phyloP scores from a whole-genome alignment of 2,329 filamentous ascomycete genomes.

The Elsinoe perseae region DNA sequence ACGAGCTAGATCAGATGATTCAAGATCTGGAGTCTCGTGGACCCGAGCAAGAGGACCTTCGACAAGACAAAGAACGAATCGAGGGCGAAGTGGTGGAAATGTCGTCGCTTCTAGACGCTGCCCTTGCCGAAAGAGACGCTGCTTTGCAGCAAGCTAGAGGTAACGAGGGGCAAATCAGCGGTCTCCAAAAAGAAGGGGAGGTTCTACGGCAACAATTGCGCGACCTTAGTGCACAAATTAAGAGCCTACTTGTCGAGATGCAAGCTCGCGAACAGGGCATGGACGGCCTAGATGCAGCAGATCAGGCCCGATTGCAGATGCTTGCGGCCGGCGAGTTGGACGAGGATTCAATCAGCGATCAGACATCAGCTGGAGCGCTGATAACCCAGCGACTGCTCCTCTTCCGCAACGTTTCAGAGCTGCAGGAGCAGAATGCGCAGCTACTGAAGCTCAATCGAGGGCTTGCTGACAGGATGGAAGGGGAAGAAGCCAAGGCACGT shows the following conservation, averaged over 20 bases:
- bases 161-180: slow-evolving; percentile 63
- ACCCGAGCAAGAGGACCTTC: slow-evolving; percentile 80
- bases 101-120: slow-evolving; percentile 73
- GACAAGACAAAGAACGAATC: slow-evolving; percentile 70
- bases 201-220: slow-evolving; percentile 80
- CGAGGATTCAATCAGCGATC: slow-evolving; percentile 61
- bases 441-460: slow-evolving; percentile 75
- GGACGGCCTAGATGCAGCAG: slow-evolving; percentile 61
- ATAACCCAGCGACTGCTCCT: slow-evolving; percentile 85
- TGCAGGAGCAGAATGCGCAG: slow-evolving; percentile 83
- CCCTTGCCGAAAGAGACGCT: slow-evolving; percentile 69
- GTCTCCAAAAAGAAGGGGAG: slow-evolving; percentile 57
- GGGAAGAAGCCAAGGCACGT: slow-evolving; percentile 65
- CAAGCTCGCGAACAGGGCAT: slow-evolving; percentile 74
- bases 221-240: slow-evolving; percentile 82
- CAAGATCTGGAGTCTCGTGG: slow-evolving; percentile 75
- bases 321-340: slow-evolving; percentile 68
- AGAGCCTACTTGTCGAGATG: slow-evolving; percentile 80
- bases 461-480: slow-evolving; percentile 82
- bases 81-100: slow-evolving; percentile 68
- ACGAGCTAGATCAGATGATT: slow-evolving; percentile 78
- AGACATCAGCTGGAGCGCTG: slow-evolving; percentile 78
- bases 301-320: slow-evolving; percentile 67
- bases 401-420: slow-evolving; percentile 75
- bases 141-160: slow-evolving; percentile 73